phyloP scores from a whole-genome alignment of 495 filamentous ascomycete genomes.

The Articulospora tetracladia region DNA sequence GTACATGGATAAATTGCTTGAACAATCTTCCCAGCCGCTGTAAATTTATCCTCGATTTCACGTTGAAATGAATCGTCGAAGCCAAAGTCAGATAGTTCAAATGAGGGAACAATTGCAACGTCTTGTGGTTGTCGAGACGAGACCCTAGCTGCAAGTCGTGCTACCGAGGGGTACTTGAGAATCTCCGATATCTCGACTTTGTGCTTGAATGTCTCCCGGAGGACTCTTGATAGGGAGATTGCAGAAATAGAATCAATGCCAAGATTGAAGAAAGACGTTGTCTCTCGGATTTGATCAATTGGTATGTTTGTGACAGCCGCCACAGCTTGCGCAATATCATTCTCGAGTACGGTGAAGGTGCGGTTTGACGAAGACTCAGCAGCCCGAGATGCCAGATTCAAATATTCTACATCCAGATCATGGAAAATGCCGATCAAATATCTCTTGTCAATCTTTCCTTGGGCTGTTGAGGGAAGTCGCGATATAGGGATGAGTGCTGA shows the following conservation, averaged over 20 bases:
- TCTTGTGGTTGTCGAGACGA: background rate
- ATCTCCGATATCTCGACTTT: slow-evolving; percentile 58
- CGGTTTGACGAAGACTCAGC: slow-evolving; percentile 24
- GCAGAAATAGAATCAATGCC: slow-evolving; percentile 82
- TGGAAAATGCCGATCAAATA: slow-evolving; percentile 32
- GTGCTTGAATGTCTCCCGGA: slow-evolving; percentile 37
- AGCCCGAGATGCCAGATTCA: slow-evolving; percentile 17
- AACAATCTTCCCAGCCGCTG: slow-evolving; percentile 32
- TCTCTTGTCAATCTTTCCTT: slow-evolving; percentile 59
- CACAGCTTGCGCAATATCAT: slow-evolving; percentile 45
- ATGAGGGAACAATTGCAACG: no score
- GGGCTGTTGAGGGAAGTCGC: slow-evolving; percentile 55
- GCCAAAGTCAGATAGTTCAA: slow-evolving; percentile 13
- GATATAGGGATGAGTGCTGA: slow-evolving; percentile 62
- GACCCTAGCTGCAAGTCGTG: slow-evolving; percentile 39
- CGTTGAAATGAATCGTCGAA: slow-evolving; percentile 36
- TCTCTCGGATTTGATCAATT: slow-evolving; percentile 35
- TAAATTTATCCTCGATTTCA: slow-evolving; percentile 30
- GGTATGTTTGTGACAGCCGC: slow-evolving; percentile 43
- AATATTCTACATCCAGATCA: slow-evolving; percentile 13
- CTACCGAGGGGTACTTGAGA: slow-evolving; percentile 55
- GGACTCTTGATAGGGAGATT: slow-evolving; percentile 56
- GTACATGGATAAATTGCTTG: slow-evolving; percentile 69
- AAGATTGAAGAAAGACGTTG: slow-evolving; percentile 56
- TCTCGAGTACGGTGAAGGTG: slow-evolving; percentile 35